phyloP scores from a whole-genome alignment of 768 basidiomycete genomes.

The Tulasnella sp. region DNA sequence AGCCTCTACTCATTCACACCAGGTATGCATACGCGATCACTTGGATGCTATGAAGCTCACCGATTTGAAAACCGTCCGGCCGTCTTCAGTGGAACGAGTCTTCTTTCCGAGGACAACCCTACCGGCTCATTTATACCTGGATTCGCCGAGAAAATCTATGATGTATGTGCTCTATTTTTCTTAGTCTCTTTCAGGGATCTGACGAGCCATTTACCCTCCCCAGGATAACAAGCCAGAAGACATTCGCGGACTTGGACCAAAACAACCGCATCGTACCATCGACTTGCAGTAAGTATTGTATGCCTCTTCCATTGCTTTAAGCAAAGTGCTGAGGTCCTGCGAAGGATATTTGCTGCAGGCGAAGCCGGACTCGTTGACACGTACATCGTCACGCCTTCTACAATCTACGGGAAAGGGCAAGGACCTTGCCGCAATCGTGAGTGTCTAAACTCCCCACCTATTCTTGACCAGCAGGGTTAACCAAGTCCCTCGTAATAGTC shows the following conservation, averaged over 20 bases:
- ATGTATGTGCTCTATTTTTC: slow-evolving; percentile 14
- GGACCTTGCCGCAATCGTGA: slow-evolving; percentile 8
- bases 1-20: slow-evolving; percentile 18
- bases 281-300: slow-evolving; percentile 19
- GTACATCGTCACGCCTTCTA: slow-evolving; percentile 15
- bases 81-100: slow-evolving; percentile 13
- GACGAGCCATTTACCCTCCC: not conserved
- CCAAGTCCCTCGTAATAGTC: slow-evolving; percentile 6
- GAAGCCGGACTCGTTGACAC: slow-evolving; percentile 11
- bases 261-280: slow-evolving; percentile 20
- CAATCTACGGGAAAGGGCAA: slow-evolving; percentile 10
- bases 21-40: not conserved
- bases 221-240: slow-evolving; percentile 22
- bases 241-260: slow-evolving; percentile 17
- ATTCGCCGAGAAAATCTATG: slow-evolving; percentile 18
- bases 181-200: not conserved
- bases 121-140: slow-evolving; percentile 17
- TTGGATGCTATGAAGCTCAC: not conserved
- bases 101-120: slow-evolving; percentile 16
- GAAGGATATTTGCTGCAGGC: slow-evolving; percentile 13
- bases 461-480: not conserved
- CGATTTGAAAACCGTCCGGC: not conserved
- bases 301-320: not conserved
- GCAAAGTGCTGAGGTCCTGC: not conserved
- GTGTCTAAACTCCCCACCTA: not conserved